phyloP scores from a whole-genome alignment of 768 basidiomycete genomes.

The Termitomyces sp. region DNA sequence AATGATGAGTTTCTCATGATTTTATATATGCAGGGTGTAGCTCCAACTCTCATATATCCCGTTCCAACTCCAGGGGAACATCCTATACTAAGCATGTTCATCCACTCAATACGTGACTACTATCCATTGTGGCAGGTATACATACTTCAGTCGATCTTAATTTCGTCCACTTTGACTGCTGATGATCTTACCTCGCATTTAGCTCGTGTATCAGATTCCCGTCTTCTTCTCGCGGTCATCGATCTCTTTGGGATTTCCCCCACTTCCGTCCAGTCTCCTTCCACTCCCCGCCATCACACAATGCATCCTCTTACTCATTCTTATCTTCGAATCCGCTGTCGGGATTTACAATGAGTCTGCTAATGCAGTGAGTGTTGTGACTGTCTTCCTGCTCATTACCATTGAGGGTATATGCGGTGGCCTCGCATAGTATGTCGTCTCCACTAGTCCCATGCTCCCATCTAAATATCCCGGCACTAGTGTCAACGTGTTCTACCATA shows the following conservation, averaged over 20 bases:
- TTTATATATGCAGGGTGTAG: conserved; percentile 54
- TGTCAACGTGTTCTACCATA: conserved; percentile 81
- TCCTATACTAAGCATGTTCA: conserved; percentile 67
- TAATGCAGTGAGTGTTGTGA: conserved; percentile 36
- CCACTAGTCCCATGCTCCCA: conserved; percentile 1
- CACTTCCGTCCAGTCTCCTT: conserved; percentile 56
- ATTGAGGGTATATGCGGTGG: conserved; percentile 92
- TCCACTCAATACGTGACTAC: conserved; percentile 86
- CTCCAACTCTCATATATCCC: conserved; percentile 89
- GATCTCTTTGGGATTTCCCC: conserved; percentile 69
- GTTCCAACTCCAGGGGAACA: conserved; percentile 60
- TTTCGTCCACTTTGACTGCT: not conserved
- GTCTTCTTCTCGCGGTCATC: conserved; percentile 84
- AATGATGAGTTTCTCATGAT: not conserved
- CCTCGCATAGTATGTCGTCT: conserved; percentile 69
- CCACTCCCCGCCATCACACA: conserved; percentile 66
- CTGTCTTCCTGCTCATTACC: conserved; percentile 72
- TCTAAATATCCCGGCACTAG: conserved; percentile 26
- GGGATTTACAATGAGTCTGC: conserved; percentile 46
- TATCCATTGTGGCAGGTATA: conserved; percentile 91
- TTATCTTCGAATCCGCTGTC: conserved; percentile 52
- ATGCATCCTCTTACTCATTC: conserved; percentile 45
- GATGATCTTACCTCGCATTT: not conserved
- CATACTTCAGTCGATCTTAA: conserved; percentile 7
- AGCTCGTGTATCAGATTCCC: conserved; percentile 54